phyloP scores from a whole-genome alignment of 2,329 filamentous ascomycete species.

The Phoma sp. region DNA sequence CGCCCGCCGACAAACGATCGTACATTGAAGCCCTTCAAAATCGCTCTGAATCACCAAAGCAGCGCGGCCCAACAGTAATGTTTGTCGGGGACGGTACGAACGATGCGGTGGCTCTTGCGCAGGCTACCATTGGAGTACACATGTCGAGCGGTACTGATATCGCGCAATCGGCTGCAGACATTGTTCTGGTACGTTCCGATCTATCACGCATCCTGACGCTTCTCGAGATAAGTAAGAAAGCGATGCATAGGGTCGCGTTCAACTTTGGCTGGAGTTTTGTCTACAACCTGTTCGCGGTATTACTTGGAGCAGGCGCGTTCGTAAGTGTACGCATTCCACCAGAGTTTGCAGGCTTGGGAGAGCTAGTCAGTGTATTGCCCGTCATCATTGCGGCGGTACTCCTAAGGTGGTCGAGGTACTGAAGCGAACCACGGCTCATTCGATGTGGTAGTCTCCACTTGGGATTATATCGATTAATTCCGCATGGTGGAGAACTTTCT shows the following conservation, averaged over 20 bases:
- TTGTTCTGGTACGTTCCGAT: constrained; percentile 66
- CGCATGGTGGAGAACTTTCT: too few species aligned
- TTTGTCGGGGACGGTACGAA: constrained; percentile 85
- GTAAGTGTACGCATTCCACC: constrained; percentile 67
- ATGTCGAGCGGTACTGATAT: constrained; percentile 67
- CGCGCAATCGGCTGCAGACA: constrained; percentile 70
- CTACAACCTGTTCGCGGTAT: constrained; percentile 73
- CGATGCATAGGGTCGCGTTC: constrained; percentile 58
- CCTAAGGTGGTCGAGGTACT: constrained; percentile 45
- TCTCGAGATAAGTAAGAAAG: constrained; percentile 59
- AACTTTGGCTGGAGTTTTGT: constrained; percentile 75
- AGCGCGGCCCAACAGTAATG: constrained; percentile 55
- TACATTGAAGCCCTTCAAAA: constrained; percentile 54
- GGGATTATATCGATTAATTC: too few species aligned
- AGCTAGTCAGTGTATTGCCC: constrained; percentile 75
- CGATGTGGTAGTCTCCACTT: too few species aligned
- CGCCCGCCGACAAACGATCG: constrained; percentile 60
- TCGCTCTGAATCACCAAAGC: not conserved
- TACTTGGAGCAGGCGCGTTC: constrained; percentile 65
- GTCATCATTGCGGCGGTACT: constrained; percentile 65
- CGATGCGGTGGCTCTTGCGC: constrained; percentile 74
- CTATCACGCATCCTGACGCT: constrained; percentile 63
- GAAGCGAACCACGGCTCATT: too few species aligned
- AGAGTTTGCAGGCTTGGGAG: constrained; percentile 71
- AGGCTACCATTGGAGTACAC: constrained; percentile 73